phyloP scores from a whole-genome alignment of 2,329 filamentous ascomycete genomes.

The Leptodontidium sp. region DNA sequence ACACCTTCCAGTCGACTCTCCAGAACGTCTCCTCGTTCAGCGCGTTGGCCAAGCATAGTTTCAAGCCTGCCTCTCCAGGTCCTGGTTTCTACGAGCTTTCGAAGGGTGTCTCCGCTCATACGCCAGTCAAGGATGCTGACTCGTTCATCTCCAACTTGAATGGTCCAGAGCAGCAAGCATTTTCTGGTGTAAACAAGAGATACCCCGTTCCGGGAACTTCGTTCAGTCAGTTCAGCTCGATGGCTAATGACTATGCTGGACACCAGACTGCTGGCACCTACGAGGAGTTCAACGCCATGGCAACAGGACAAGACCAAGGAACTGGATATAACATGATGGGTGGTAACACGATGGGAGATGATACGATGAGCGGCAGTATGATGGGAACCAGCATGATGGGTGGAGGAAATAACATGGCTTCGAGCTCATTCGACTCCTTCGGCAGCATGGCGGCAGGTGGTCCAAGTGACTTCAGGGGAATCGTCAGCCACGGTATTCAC shows the following conservation, averaged over 20 bases:
- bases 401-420: neutral
- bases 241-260: neutral
- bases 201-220: neutral
- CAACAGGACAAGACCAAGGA: neutral
- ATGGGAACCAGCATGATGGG: neutral
- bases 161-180: neutral
- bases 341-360: neutral
- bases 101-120: neutral
- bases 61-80: neutral
- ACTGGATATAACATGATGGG: neutral
- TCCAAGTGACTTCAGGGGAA: neutral
- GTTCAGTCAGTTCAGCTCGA: neutral
- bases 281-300: neutral
- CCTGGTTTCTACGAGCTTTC: slow-evolving; percentile 11
- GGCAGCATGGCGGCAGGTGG: slow-evolving; percentile 3
- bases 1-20: slow-evolving; percentile 6
- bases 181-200: neutral
- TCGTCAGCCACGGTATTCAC: neutral
- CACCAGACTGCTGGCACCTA: neutral
- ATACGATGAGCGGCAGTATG: neutral
- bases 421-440: neutral
- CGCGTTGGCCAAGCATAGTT: neutral
- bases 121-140: neutral
- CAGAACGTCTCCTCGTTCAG: neutral
- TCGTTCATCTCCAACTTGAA: neutral